Percentiles rank a stretch among this genome's conserved stretches.
Conservation (phyloP, 2,329 filamentous ascomycete species). For the Raffaelea deltoideospora region DNA sequence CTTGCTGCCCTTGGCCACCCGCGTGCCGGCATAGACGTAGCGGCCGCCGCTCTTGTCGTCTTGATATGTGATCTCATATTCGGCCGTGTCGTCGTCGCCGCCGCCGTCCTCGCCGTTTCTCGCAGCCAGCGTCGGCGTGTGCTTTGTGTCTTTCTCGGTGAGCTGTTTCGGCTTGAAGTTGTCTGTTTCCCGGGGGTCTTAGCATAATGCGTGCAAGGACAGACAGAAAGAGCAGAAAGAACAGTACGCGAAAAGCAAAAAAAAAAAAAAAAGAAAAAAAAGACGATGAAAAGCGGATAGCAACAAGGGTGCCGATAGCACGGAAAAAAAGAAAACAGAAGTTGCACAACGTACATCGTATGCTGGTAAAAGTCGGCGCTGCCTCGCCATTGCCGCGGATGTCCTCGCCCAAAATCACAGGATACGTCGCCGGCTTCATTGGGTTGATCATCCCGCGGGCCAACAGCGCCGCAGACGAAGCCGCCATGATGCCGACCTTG, state of each 20-base stretch:
- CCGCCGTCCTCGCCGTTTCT: constrained; percentile 26
- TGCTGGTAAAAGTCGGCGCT: constrained; percentile 43
- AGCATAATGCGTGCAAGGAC: too few species aligned
- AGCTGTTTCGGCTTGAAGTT: constrained; percentile 43
- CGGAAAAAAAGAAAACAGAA: too few species aligned
- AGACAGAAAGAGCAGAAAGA: neutral
- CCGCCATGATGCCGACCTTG: constrained; percentile 8
- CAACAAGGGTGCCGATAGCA: too few species aligned
- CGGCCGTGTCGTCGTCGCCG: constrained; percentile 30
- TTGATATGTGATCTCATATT: constrained; percentile 40
- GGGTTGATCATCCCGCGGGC: constrained; percentile 34
- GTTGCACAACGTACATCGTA: constrained; percentile 40
- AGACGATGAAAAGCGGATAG: neutral
- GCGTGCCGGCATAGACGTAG: constrained; percentile 45
- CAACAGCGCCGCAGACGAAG: constrained; percentile 9
- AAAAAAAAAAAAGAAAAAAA: neutral
- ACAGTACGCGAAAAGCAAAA: neutral
- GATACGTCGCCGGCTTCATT: constrained; percentile 44
- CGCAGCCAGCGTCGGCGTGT: constrained; percentile 10
- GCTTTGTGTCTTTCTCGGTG: constrained; percentile 31
- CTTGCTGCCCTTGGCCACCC: constrained; percentile 39
- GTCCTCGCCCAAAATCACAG: constrained; percentile 47
- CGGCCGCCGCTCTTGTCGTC: constrained; percentile 36
- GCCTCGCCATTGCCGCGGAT: constrained; percentile 33
- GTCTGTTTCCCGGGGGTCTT: too few species aligned